Evolutionary conservation across 148 eudicot species (phyloP), one percentile per base, ranked within the genome.

Genomic region (Amaranthus hypochondriacus): DNA sequence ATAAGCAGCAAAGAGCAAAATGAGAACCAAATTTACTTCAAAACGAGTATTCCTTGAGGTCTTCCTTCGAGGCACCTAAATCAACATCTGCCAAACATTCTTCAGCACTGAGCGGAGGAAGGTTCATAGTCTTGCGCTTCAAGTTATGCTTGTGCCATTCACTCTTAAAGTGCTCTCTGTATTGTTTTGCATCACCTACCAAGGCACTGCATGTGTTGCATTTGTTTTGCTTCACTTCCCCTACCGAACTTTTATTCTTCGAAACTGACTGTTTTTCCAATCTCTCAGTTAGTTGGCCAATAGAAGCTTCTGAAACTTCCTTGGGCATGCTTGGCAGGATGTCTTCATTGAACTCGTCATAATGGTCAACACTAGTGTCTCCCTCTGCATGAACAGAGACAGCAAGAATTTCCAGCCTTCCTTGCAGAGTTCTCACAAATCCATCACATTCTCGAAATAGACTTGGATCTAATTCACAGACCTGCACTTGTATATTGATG

Each of bases 61-160:
- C 97, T 42, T 77, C 81, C 79, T 81, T 92, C 2, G 90, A 82
- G 75, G 85, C 91, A 0, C 79, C 84, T 3, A 89, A 57, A 67
- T 90, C 90, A 61, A 87, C 14, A 56, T 92, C 96, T 57, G 89
- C 92, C 86, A 85, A 67, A 81, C 96, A 95, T 86, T 95, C 98
- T 71, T 92, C 98, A 21, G 83, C 90, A 60, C 84, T 81, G 53
- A 95, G 81, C 49, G 98, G 96, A 75, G 96, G 88, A 57, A 95
- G 93, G 71, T 88, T 91, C 75, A 83, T 79, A 13, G 93, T 86
- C 83, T 95, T 95, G 55, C 97, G 88, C 83, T 68, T 87, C 3
- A 92, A 73, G 80, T 95, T 95, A 64, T 92, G 97, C 78, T 90
- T 95, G 70, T 95, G 98, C 98, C 98, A 95, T 5, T 95, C 98